Percentiles rank a stretch among this genome's conserved stretches.
These are phyloP conservation scores for Fusarium vanettenii DNA, from an alignment of 2,329 filamentous ascomycete species.

Conservation along the genomic window DNA sequence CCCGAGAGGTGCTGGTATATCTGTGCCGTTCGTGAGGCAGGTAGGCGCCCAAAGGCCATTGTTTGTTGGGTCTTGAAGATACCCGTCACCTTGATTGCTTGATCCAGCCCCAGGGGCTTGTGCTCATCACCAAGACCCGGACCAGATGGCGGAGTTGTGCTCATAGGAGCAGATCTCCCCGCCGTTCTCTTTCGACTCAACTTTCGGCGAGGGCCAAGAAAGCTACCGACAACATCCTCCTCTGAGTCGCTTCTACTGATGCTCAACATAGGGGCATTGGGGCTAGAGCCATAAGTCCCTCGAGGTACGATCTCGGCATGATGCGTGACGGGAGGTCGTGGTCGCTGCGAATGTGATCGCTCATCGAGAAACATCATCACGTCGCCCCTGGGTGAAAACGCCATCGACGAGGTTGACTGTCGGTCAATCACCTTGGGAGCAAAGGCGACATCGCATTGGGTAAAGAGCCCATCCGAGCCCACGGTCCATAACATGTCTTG, in stretches of 20 bases:
- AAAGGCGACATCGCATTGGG: slow-evolving; percentile 74
- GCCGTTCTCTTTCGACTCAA: slow-evolving; percentile 55
- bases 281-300: slow-evolving; percentile 61
- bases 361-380: slow-evolving; percentile 72
- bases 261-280: slow-evolving; percentile 62
- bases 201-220: slow-evolving; percentile 62
- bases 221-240: slow-evolving; percentile 71
- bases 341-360: slow-evolving; percentile 56
- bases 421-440: slow-evolving; percentile 72
- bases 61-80: slow-evolving; percentile 69
- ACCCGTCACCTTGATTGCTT: slow-evolving; percentile 68
- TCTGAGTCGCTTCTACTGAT: slow-evolving; percentile 73
- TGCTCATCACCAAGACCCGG: slow-evolving; percentile 45
- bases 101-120: slow-evolving; percentile 64
- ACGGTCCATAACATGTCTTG: slow-evolving; percentile 75
- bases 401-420: slow-evolving; percentile 69
- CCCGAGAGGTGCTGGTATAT: slow-evolving; percentile 68
- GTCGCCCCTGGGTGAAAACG: slow-evolving; percentile 70
- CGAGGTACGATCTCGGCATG: slow-evolving; percentile 51
- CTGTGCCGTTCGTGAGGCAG: slow-evolving; percentile 61
- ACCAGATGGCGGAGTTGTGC: slow-evolving; percentile 66
- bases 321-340: slow-evolving; percentile 54
- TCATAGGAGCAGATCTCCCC: slow-evolving; percentile 59
- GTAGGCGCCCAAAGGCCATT: slow-evolving; percentile 70
- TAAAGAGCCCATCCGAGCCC: slow-evolving; percentile 70